Evolutionary conservation across 345 rosid species (phyloP), one percentile per base, ranked within the genome.

Genomic region (Arabis alpina): DNA sequence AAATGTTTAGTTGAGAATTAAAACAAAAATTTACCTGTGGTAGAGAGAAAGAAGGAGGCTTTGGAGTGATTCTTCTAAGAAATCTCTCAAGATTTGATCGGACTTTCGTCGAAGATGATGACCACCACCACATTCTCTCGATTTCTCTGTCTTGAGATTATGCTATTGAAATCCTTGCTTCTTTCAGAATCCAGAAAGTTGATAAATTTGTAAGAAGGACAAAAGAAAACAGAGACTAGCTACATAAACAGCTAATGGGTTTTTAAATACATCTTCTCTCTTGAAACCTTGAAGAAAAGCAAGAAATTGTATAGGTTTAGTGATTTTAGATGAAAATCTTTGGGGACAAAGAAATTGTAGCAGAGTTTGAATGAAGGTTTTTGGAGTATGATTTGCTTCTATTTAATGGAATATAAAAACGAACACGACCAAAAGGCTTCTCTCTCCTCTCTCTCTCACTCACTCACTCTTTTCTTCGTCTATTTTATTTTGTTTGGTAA

Each of bases 51-150:
- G 85, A 77, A 42, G 82, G 83, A 75, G 83, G 85, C 25, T 60
- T 61, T 4, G 93, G 90, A 45, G 88, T 86, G 48, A 77, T 71
- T 6, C 80, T 74, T 71, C 71, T 78, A 10, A 88, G 82, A 73
- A 88, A 79, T 52, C 73, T 70, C 63, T 75, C 81, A 3, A 86
- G 78, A 61, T 86, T 88, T 13, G 80, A 77, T 40, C 50, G 30
- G 0, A 8, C 34, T 15, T 55, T 60, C 7, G 65, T 60, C 5
- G 73, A 72, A 2, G 75, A 65, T 41, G 76, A 66, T 45, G 76
- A 64, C 19, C 44, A 57, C 71, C 76, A 72, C 71, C 76, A 64
- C 54, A 73, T 73, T 54, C 42, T 9, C 13, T 44, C 24, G 25
- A 36, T 32, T 32, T 54, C 47, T 23, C 41, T 34, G 10, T 12